These are phyloP conservation scores for Globisporangium nunn DNA, from an alignment of 352 stramenopile species.

Conservation along the genomic window DNA sequence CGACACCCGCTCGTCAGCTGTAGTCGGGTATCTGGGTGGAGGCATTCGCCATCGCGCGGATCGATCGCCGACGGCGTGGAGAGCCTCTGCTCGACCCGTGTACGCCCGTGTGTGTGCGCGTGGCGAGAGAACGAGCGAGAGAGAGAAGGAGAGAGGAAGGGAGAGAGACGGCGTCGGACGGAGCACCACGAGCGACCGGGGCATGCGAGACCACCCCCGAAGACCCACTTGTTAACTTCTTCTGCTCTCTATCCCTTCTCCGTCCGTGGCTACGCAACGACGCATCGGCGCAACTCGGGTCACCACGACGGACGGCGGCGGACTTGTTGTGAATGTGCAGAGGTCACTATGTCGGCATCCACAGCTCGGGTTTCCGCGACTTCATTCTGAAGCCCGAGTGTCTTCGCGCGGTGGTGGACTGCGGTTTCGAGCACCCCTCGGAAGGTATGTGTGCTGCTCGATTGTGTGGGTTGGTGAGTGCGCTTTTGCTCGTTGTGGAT, in stretches of 20 bases:
- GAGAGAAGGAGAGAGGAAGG: conserved; percentile 3
- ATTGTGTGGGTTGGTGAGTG: not conserved
- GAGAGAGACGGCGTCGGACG: not conserved
- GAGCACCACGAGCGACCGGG: conserved; percentile 4
- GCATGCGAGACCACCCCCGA: not conserved
- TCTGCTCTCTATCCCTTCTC: conserved; percentile 78
- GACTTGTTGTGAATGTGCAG: conserved; percentile 41
- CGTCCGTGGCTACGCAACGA: conserved; percentile 14
- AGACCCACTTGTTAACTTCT: conserved; percentile 63
- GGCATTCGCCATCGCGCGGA: conserved; percentile 2
- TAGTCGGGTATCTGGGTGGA: not conserved
- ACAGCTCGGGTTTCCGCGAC: conserved; percentile 98
- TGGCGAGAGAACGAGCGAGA: conserved; percentile 7
- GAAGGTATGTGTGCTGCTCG: conserved; percentile 77
- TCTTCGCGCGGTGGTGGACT: conserved; percentile 97
- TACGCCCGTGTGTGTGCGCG: not conserved
- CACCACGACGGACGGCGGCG: conserved; percentile 8
- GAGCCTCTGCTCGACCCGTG: not conserved
- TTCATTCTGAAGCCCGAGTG: conserved; percentile 99
- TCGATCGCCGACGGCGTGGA: conserved; percentile 5
- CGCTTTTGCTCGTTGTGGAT: not conserved
- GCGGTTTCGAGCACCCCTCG: conserved; percentile 99
- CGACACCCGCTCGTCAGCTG: not conserved
- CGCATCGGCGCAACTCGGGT: conserved; percentile 11
- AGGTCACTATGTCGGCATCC: conserved; percentile 99